Evolutionary conservation across 1,284 basidiomycete species (phyloP).

Genomic region (Ceratobasidium theobromae): DNA sequence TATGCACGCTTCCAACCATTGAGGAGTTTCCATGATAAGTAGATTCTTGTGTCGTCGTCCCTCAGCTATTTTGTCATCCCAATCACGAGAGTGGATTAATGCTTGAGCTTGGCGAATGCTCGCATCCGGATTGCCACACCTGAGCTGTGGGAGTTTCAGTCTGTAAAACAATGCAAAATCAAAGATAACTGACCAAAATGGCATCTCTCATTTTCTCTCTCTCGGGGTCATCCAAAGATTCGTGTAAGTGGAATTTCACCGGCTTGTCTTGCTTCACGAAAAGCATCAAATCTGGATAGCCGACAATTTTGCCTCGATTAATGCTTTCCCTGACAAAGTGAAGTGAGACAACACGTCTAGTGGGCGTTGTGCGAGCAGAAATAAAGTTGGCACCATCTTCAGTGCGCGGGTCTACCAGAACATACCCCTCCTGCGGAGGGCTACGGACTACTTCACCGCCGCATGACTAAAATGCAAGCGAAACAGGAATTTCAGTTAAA

Average conservation of each 20-base stretch:
- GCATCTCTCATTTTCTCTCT: neutral
- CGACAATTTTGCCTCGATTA: neutral
- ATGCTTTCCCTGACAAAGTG: slow-evolving; percentile 19
- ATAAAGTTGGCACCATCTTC: neutral
- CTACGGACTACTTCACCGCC: neutral
- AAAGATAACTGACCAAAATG: slow-evolving; percentile 3
- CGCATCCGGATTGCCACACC: slow-evolving; percentile 4
- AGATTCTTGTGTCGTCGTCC: neutral
- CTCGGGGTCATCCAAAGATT: neutral
- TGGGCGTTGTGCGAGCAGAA: neutral
- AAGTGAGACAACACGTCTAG: neutral
- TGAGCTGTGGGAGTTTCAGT: neutral
- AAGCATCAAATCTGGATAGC: neutral
- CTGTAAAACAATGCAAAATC: neutral
- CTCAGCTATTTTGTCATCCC: neutral
- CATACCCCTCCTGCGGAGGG: neutral
- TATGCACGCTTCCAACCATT: slow-evolving; percentile 4
- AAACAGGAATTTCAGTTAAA: too few species aligned
- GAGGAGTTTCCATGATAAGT: neutral
- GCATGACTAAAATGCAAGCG: neutral
- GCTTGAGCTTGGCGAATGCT: neutral
- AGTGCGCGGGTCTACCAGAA: slow-evolving; percentile 6
- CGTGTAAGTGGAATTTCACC: neutral
- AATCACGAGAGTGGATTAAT: neutral
- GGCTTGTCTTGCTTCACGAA: slow-evolving; percentile 10